phyloP scores from a whole-genome alignment of 2,329 filamentous ascomycete genomes.

The Graphilbum ipis-grandicollis region DNA sequence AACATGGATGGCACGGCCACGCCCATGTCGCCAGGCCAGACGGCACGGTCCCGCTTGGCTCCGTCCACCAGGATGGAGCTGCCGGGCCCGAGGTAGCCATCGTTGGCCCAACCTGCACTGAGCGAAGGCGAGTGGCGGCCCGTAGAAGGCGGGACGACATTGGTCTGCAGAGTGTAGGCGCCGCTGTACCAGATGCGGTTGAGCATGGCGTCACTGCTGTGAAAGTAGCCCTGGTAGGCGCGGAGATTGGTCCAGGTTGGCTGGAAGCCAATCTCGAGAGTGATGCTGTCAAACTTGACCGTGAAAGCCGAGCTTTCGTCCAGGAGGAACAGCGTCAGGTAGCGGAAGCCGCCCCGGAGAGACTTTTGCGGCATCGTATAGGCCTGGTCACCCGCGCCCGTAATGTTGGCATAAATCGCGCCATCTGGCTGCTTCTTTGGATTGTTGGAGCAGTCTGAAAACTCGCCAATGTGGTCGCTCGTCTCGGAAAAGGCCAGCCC shows the following conservation, averaged over 20 bases:
- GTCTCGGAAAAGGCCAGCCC: constrained; percentile 30
- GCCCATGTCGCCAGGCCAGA: constrained; percentile 40
- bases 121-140: constrained; percentile 19
- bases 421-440: constrained; percentile 25
- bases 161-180: constrained; percentile 26
- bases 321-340: constrained; percentile 26
- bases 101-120: constrained; percentile 18
- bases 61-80: constrained; percentile 25
- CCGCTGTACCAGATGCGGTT: constrained; percentile 36
- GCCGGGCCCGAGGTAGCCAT: constrained; percentile 16
- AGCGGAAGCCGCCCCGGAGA: constrained; percentile 33
- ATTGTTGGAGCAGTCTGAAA: constrained; percentile 30
- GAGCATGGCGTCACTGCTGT: constrained; percentile 27
- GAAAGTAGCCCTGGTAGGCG: constrained; percentile 37
- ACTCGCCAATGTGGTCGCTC: constrained; percentile 27
- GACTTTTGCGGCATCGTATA: constrained; percentile 23
- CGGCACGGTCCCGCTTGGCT: constrained; percentile 34
- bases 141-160: constrained; percentile 15
- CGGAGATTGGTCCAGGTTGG: constrained; percentile 27
- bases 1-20: constrained; percentile 32
- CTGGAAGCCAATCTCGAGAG: constrained; percentile 20
- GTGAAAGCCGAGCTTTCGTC: background rate
- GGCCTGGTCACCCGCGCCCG: constrained; percentile 13
- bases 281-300: constrained; percentile 16
- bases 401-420: constrained; percentile 24